Conservation (phyloP, 768 basidiomycete genomes). For the Mrakia gelida region DNA sequence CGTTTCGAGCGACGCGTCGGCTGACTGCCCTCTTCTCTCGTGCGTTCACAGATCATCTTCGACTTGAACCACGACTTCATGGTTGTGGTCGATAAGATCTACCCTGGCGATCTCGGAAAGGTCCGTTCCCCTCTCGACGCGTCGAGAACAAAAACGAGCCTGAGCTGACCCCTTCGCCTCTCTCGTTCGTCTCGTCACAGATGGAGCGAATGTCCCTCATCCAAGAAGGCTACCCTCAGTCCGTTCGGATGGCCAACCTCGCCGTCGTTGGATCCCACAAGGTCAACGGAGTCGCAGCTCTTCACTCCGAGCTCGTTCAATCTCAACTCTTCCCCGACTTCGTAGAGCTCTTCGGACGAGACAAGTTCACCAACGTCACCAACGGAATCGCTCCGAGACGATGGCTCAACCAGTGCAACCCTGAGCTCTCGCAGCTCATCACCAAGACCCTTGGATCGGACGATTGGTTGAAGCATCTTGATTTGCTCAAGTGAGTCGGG, state of each 20-base stretch:
- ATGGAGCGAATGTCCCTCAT: slow-evolving; percentile 86
- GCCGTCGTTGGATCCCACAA: slow-evolving; percentile 66
- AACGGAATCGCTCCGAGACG: slow-evolving; percentile 33
- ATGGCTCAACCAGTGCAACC: slow-evolving; percentile 66
- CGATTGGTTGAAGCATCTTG: slow-evolving; percentile 80
- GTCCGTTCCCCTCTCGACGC: background rate
- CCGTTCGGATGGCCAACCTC: slow-evolving; percentile 84
- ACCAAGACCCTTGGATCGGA: slow-evolving; percentile 71
- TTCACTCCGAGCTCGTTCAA: slow-evolving; percentile 84
- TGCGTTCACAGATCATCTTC: slow-evolving; percentile 69
- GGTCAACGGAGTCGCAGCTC: slow-evolving; percentile 95
- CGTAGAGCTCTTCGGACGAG: slow-evolving; percentile 60
- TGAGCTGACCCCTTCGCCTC: background rate
- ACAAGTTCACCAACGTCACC: slow-evolving; percentile 42
- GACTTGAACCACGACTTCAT: slow-evolving; percentile 54
- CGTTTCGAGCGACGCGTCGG: slow-evolving; percentile 41
- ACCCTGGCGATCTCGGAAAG: slow-evolving; percentile 77
- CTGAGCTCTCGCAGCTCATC: slow-evolving; percentile 76
- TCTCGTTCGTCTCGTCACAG: background rate
- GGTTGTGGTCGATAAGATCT: slow-evolving; percentile 77
- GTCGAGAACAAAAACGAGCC: background rate
- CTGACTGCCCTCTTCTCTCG: background rate
- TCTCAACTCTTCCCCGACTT: slow-evolving; percentile 64
- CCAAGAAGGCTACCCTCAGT: slow-evolving; percentile 74
- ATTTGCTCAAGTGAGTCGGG: slow-evolving; percentile 54